Conservation (phyloP, 345 rosid species). For the Litchi chinensis region DNA sequence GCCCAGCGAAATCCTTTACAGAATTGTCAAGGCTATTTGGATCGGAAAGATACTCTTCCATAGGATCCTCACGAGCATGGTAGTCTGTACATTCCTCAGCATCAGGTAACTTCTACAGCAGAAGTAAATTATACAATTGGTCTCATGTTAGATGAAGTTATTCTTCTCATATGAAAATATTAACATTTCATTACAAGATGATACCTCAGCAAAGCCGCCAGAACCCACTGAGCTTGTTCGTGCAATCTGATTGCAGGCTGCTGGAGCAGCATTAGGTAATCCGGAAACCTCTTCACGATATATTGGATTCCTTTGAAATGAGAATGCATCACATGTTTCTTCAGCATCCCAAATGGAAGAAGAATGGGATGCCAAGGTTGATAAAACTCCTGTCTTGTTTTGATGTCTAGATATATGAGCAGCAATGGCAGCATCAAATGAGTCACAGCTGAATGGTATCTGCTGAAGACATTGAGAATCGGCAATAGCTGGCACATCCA, state of each 20-base stretch:
- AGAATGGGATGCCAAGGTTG: constrained; percentile 45
- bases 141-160: constrained; percentile 4
- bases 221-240: constrained; percentile 28
- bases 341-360: constrained; percentile 95
- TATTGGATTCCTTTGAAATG: constrained; percentile 54
- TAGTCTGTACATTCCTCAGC: constrained; percentile 35
- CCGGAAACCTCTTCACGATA: constrained; percentile 33
- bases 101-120: constrained; percentile 45
- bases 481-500: constrained; percentile 37
- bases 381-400: constrained; percentile 49
- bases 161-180: not conserved
- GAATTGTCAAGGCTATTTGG: constrained; percentile 41
- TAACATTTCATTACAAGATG: not conserved
- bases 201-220: constrained; percentile 49
- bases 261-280: constrained; percentile 37
- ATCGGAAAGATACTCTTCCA: constrained; percentile 48
- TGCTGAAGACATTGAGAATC: constrained; percentile 60
- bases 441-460: constrained; percentile 79
- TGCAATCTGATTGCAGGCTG: constrained; percentile 31
- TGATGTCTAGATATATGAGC: constrained; percentile 88
- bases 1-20: constrained; percentile 50
- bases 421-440: constrained; percentile 98
- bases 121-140: not conserved
- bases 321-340: constrained; percentile 97
- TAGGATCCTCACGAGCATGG: constrained; percentile 42